Conservation (phyloP, 768 basidiomycete genomes). For the Termitomyces sp. region DNA sequence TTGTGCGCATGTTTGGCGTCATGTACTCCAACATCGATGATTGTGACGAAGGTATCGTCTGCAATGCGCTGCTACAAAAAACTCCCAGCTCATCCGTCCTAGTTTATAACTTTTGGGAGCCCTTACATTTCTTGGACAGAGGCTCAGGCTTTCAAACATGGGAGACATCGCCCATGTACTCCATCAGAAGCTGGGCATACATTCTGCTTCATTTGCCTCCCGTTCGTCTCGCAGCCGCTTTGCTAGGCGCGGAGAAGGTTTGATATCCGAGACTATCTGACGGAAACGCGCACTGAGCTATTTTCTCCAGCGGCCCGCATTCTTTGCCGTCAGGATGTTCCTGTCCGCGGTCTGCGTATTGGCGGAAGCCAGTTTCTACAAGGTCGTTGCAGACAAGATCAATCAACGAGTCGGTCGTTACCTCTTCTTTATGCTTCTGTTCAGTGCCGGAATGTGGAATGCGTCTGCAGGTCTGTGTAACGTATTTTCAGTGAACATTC, state of each 20-base stretch:
- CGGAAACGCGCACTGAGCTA: conserved; percentile 11
- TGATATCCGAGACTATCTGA: conserved; percentile 12
- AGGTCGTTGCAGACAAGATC: conserved; percentile 73
- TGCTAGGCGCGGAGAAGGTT: conserved; percentile 71
- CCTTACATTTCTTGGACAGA: conserved; percentile 84
- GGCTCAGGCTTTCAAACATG: conserved; percentile 96
- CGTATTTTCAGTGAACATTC: background rate
- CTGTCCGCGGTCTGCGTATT: conserved; percentile 70
- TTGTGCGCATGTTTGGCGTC: conserved; percentile 76
- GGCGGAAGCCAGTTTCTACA: conserved; percentile 81
- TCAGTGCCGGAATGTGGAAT: conserved; percentile 94
- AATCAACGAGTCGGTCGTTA: conserved; percentile 94
- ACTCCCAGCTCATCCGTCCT: background rate
- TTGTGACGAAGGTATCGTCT: conserved; percentile 84
- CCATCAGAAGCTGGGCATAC: conserved; percentile 96
- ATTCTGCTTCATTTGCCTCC: conserved; percentile 76
- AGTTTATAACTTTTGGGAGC: conserved; percentile 99
- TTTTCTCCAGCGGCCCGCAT: conserved; percentile 64
- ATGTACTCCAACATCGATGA: conserved; percentile 97
- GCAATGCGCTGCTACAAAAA: background rate
- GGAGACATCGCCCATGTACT: conserved; percentile 89
- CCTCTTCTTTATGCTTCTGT: conserved; percentile 78
- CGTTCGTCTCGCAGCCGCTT: conserved; percentile 47
- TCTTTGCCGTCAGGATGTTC: conserved; percentile 84
- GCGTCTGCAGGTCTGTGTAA: conserved; percentile 69